phyloP scores from a whole-genome alignment of 2,329 filamentous ascomycete species.

The Cladosporium sp. region DNA sequence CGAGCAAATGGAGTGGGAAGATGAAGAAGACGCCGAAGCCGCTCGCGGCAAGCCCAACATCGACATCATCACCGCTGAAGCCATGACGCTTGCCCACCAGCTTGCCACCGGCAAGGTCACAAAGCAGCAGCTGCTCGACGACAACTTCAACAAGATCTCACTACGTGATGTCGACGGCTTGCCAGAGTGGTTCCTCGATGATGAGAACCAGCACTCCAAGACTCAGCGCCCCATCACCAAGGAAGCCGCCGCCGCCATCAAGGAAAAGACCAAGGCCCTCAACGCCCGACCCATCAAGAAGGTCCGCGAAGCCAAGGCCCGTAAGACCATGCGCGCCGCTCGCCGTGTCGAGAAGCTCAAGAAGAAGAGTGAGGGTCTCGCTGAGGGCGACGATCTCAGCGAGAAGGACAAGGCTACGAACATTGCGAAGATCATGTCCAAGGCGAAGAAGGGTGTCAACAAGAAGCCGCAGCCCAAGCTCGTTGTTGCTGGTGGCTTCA shows the following conservation, averaged over 20 bases:
- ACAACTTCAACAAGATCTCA: conserved; percentile 88
- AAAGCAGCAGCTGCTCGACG: conserved; percentile 77
- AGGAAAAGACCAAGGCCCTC: conserved; percentile 87
- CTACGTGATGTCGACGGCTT: conserved; percentile 90
- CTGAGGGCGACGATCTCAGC: conserved; percentile 85
- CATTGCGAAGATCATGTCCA: conserved; percentile 78
- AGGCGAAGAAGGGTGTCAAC: conserved; percentile 68
- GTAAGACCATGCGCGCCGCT: conserved; percentile 95
- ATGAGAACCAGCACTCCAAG: conserved; percentile 81
- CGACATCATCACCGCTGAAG: conserved; percentile 98
- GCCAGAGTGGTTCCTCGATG: conserved; percentile 97
- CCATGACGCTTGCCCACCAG: conserved; percentile 94
- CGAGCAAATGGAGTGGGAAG: conserved; percentile 35
- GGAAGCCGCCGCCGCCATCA: conserved; percentile 85
- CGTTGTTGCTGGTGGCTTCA: conserved; percentile 81
- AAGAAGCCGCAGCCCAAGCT: conserved; percentile 83
- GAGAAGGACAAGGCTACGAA: conserved; percentile 93
- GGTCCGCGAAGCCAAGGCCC: conserved; percentile 90
- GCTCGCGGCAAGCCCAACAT: conserved; percentile 68
- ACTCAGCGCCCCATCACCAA: conserved; percentile 87
- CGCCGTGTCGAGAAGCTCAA: conserved; percentile 89
- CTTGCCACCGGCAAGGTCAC: conserved; percentile 84
- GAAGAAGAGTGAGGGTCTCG: conserved; percentile 91
- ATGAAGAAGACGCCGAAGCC: conserved; percentile 39
- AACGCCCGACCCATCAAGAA: conserved; percentile 99